phyloP scores from a whole-genome alignment of 345 rosid species.

The Salix caprea region DNA sequence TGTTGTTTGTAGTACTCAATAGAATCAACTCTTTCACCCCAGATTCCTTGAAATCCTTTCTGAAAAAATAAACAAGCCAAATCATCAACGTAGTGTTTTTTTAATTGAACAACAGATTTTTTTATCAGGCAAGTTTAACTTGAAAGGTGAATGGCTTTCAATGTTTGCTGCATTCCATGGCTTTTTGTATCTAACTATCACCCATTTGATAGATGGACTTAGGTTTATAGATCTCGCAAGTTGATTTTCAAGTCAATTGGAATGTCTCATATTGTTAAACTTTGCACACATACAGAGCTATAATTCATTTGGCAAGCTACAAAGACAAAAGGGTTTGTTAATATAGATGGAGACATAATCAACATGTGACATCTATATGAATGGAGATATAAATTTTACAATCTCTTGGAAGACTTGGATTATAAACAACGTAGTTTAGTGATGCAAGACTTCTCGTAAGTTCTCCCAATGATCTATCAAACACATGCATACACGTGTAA shows the following conservation, averaged over 20 bases:
- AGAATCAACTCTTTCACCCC: constrained; percentile 74
- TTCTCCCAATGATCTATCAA: background rate
- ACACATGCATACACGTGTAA: background rate
- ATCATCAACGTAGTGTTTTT: constrained; percentile 10
- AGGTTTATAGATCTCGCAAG: background rate
- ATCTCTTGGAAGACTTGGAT: background rate
- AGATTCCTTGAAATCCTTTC: constrained; percentile 83
- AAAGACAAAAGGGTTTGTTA: background rate
- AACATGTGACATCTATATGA: background rate
- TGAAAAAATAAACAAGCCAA: constrained; percentile 31
- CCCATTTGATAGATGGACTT: background rate
- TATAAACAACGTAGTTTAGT: background rate
- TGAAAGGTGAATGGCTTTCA: background rate
- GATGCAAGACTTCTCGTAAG: background rate
- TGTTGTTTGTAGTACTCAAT: constrained; percentile 73
- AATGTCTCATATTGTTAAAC: background rate
- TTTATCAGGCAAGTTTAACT: background rate
- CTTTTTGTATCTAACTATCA: background rate
- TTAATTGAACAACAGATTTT: background rate
- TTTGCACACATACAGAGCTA: background rate
- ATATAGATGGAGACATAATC: background rate
- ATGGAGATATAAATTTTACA: background rate
- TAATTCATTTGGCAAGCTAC: background rate
- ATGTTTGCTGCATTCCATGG: background rate
- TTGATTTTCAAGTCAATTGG: background rate